Evolutionary conservation across 257 asterid species (phyloP), one percentile per base, ranked within the genome.

Genomic region (Nicotiana paniculata): DNA sequence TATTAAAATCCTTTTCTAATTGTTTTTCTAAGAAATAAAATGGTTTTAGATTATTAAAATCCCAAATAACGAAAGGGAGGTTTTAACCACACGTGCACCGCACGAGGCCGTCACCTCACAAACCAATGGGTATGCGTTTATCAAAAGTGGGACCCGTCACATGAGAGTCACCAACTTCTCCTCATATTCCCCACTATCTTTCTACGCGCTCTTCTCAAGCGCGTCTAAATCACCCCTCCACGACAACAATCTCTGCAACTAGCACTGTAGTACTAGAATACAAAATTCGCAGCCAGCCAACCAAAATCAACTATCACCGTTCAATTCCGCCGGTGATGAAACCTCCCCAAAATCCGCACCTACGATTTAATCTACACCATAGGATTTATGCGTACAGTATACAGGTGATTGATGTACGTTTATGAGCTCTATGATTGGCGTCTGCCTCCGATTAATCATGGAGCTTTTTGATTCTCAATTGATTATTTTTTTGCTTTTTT

Each of bases 261-360:
- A 24, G 35, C 79, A 72, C 61, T 72, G 79, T 72, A 11, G 7
- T 46, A 58, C 66, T 18, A 32, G 5, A 30, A 53, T 9, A 43
- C 9, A 74, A 57, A 55, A 82, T 63, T 64, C 33, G 17, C 21
- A 85, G 90, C 87, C 75, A 66, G n/a, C 5, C 13, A 32, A 58
- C 51, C 51, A 43, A 75, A 69, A 37, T 59, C 54, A 33, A 64
- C 13, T n/a, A 5, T 70, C 37, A 72, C 15, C 48, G 13, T 46
- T 72, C 61, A 72, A 39, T 21, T 84, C 74, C 86, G 78, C 91
- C 92, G 92, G 92, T 76, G 93, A 85, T 86, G 87, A 84, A 84
- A 80, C 72, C 90, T 39, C 86, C 37, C 8, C 32, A 24, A 75
- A 64, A 82, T 69, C 77, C 84, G 85, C 90, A 79, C 83, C 66